Evolutionary conservation across 345 rosid species (phyloP).

Genomic region (Salix purpurea): DNA sequence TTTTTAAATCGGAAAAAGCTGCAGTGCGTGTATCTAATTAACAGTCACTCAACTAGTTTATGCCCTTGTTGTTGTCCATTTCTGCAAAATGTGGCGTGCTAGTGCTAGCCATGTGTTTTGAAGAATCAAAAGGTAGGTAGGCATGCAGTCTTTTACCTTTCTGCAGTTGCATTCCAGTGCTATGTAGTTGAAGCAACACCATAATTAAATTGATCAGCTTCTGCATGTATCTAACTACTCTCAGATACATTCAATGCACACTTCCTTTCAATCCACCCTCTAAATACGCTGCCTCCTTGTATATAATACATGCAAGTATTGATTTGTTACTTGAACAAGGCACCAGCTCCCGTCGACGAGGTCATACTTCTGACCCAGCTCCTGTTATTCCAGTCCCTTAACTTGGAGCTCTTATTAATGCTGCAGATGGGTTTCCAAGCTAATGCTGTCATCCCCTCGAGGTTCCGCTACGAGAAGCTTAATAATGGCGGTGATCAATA

Average conservation of each 20-base stretch:
- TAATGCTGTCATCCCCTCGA: not conserved
- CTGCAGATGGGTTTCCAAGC: constrained; percentile 26
- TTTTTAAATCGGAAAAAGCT: not conserved
- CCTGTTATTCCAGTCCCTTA: not conserved
- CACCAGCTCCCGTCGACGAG: not conserved
- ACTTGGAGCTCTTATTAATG: not conserved
- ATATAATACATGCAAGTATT: not conserved
- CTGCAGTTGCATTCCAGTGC: not conserved
- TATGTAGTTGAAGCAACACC: not conserved
- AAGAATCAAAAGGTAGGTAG: not conserved
- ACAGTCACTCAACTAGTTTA: constrained; percentile 1
- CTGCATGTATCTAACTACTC: not conserved
- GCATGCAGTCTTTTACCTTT: not conserved
- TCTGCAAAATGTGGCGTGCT: constrained; percentile 6
- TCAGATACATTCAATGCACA: not conserved
- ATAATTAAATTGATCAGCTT: not conserved
- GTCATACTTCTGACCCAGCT: no score
- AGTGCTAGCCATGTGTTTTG: constrained; percentile 20
- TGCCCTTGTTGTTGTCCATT: constrained; percentile 13
- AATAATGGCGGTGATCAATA: constrained; percentile 4
- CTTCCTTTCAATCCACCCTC: not conserved
- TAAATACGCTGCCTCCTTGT: not conserved
- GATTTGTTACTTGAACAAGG: not conserved
- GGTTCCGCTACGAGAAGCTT: constrained; percentile 43
- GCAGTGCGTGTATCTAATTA: not conserved